phyloP scores from a whole-genome alignment of 2,329 filamentous ascomycete genomes.

The Diaporthe destruens region DNA sequence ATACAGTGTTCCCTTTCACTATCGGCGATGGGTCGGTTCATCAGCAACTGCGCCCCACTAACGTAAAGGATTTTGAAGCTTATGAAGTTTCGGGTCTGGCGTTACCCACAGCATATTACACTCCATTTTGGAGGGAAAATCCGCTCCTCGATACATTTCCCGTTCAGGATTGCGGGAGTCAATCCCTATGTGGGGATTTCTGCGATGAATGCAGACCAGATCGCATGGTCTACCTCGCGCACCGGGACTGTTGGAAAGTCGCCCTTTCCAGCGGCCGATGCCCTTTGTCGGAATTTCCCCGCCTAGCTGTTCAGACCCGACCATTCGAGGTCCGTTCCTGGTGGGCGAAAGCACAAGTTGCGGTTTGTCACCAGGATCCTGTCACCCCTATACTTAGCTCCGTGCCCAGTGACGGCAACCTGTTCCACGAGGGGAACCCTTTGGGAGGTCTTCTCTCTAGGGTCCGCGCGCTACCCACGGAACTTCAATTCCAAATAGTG shows the following conservation, averaged over 20 bases:
- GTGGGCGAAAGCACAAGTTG: no score
- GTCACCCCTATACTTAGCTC: not conserved
- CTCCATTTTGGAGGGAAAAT: not conserved
- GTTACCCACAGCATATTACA: not conserved
- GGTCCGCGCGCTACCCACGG: not conserved
- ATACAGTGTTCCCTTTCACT: not conserved
- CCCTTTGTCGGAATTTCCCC: not conserved
- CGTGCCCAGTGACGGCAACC: not conserved
- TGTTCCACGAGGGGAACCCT: no score
- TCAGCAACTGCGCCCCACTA: not conserved
- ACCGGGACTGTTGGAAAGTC: conserved; percentile 3
- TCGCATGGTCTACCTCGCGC: not conserved
- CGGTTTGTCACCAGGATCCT: not conserved
- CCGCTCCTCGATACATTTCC: not conserved
- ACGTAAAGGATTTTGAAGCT: not conserved
- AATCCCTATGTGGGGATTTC: not conserved
- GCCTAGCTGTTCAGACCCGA: not conserved
- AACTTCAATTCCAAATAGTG: not conserved
- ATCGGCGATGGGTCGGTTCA: not conserved
- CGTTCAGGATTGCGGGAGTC: not conserved
- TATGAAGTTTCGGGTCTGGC: not conserved
- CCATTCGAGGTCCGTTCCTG: not conserved
- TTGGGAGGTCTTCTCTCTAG: not conserved
- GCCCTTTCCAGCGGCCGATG: not conserved
- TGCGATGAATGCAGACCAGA: not conserved